Evolutionary conservation across 768 basidiomycete genomes (phyloP), one percentile per base, ranked within the genome.

Genomic region (Amanita polypyramis): DNA sequence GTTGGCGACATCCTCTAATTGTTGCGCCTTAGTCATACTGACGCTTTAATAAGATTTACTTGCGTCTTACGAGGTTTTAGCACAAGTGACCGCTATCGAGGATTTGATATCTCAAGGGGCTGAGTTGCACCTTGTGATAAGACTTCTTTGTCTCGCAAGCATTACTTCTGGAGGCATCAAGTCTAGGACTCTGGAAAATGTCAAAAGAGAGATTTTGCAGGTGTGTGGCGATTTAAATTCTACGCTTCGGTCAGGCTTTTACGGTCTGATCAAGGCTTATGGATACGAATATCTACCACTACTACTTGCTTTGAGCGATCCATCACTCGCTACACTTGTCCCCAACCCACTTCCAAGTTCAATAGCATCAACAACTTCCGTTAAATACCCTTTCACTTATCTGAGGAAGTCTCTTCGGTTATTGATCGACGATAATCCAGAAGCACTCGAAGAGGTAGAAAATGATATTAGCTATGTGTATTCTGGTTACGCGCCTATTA

Each of bases 391-490:
- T 1, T 97, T 85, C 62, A 58, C 73, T 7, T 50, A 70, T 5
- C 65, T 94, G 20, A 79, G 94, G 41, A 95, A 94, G 64, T 79
- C 83, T 0, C 73, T 98, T 5, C 81, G 92, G 23, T 76, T 98
- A n/a, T 73, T 98, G 12, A 90, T 96, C 58, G 95, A 98, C 54
- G 90, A 93, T 51, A 80, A 69, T 51, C 73, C 76, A 40, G 86
- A 89, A 56, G 79, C 78, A 7, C 64, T 83, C 23, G 86, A 85
- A 52, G 85, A 87, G 58, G 74, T 85, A 29, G 92, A 96, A 59
- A 90, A 90, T 59, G 96, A 99, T 63, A 89, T 97, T 62, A 84
- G 88, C 52, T 98, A 88, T 61, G 88, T 91, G 30, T 99, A 96
- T 67, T 96, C 93, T 0, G 96, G 95, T 15, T 98, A 92, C 62